These are phyloP conservation scores for Marvania coccoides DNA, from an alignment of 139 green algal species.

Conservation along the genomic window DNA sequence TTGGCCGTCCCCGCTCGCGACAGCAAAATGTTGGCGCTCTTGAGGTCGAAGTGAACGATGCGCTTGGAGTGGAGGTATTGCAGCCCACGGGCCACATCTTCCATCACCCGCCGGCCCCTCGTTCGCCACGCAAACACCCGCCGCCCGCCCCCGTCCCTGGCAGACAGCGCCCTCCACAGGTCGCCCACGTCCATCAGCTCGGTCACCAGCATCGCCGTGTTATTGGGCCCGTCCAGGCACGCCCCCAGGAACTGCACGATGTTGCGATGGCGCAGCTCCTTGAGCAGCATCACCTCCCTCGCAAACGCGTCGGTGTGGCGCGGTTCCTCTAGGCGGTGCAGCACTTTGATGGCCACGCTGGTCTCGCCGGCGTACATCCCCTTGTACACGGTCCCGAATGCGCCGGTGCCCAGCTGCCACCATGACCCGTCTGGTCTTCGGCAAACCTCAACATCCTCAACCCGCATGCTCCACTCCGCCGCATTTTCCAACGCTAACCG, in stretches of 20 bases:
- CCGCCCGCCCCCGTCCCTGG: conserved; percentile 3
- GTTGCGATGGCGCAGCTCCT: conserved; percentile 23
- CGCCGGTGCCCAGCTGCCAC: conserved; percentile 35
- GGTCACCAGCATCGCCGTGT: conserved; percentile 30
- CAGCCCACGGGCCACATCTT: conserved; percentile 32
- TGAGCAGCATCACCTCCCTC: conserved; percentile 25
- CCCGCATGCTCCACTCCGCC: conserved; percentile 3
- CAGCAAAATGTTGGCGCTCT: conserved; percentile 38
- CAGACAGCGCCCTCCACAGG: conserved; percentile 29
- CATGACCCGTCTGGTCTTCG: conserved; percentile 15
- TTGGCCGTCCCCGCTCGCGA: conserved; percentile 20
- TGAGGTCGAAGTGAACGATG: conserved; percentile 39
- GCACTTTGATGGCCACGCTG: conserved; percentile 67
- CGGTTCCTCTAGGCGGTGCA: conserved; percentile 16
- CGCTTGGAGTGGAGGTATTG: conserved; percentile 23
- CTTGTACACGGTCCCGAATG: conserved; percentile 50
- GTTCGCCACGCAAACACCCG: conserved; percentile 28
- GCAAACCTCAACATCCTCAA: conserved; percentile 32
- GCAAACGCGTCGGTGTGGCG: conserved; percentile 17
- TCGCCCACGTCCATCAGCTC: conserved; percentile 38
- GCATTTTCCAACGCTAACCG: neutral
- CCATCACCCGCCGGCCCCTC: conserved; percentile 13
- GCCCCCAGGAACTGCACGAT: conserved; percentile 37
- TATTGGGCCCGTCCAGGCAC: conserved; percentile 7
- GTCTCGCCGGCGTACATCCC: conserved; percentile 59